phyloP scores from a whole-genome alignment of 306 rosid species.

The Spatholobus suberectus region DNA sequence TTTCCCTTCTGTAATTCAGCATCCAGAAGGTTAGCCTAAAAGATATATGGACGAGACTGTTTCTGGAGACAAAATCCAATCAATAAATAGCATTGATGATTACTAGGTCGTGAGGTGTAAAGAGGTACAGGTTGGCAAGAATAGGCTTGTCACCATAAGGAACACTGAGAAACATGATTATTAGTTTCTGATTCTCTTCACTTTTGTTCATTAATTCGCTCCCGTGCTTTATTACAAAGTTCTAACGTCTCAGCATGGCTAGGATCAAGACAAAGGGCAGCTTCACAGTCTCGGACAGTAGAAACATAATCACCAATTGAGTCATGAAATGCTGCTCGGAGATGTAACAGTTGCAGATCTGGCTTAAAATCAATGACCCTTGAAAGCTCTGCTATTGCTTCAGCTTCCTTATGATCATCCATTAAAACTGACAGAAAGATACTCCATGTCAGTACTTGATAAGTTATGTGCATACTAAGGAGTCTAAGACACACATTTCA shows the following conservation, averaged over 20 bases:
- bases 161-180: background rate
- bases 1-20: background rate
- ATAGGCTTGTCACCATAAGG: background rate
- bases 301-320: background rate
- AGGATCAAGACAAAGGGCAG: conserved; percentile 11
- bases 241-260: conserved; percentile 1
- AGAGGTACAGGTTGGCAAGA: background rate
- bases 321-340: background rate
- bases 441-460: background rate
- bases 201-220: background rate
- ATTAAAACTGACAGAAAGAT: background rate
- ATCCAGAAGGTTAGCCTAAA: background rate
- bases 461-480: background rate
- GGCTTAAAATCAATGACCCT: background rate
- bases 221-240: background rate
- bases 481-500: background rate
- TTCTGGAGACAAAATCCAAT: background rate
- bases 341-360: background rate
- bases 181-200: background rate
- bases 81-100: background rate
- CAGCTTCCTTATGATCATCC: background rate
- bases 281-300: background rate
- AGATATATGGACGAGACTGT: background rate
- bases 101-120: background rate
- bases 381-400: conserved; percentile 9